Percentiles rank a stretch among this genome's conserved stretches.
phyloP scores from a whole-genome alignment of 2,329 filamentous ascomycete genomes.

The Xylaria polymorpha region DNA sequence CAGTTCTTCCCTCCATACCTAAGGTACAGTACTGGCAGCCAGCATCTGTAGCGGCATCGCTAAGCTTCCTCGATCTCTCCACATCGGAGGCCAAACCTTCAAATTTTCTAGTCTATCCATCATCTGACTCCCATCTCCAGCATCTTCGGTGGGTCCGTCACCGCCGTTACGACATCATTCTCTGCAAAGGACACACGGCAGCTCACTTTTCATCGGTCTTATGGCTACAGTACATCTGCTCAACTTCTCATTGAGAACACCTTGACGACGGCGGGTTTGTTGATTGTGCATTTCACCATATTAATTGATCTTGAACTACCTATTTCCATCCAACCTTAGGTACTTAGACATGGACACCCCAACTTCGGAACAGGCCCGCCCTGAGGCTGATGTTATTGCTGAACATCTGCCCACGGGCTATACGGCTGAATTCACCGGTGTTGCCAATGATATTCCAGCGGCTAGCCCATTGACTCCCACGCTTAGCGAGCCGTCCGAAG shows the following conservation, averaged over 20 bases:
- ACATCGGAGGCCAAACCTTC: slow-evolving; percentile 17
- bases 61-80: slow-evolving; percentile 7
- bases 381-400: slow-evolving; percentile 39
- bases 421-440: slow-evolving; percentile 56
- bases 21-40: no score
- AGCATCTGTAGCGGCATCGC: not conserved
- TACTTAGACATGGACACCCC: slow-evolving; percentile 10
- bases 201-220: slow-evolving; percentile 10
- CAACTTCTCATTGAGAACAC: slow-evolving; percentile 21
- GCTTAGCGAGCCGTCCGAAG: slow-evolving; percentile 49
- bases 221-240: slow-evolving; percentile 28
- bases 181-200: slow-evolving; percentile 2
- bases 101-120: slow-evolving; percentile 1
- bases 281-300: slow-evolving; percentile 6
- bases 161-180: not conserved
- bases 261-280: slow-evolving; percentile 26
- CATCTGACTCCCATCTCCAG: slow-evolving; percentile 3
- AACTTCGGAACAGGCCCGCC: slow-evolving; percentile 31
- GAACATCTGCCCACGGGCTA: slow-evolving; percentile 48
- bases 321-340: slow-evolving; percentile 17
- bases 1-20: not conserved
- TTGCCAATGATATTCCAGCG: slow-evolving; percentile 33
- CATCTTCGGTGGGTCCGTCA: slow-evolving; percentile 5
- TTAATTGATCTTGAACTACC: slow-evolving; percentile 1
- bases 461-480: slow-evolving; percentile 40